Evolutionary conservation across 2,329 filamentous ascomycete genomes (phyloP).

Genomic region (Apiospora malaysiana): DNA sequence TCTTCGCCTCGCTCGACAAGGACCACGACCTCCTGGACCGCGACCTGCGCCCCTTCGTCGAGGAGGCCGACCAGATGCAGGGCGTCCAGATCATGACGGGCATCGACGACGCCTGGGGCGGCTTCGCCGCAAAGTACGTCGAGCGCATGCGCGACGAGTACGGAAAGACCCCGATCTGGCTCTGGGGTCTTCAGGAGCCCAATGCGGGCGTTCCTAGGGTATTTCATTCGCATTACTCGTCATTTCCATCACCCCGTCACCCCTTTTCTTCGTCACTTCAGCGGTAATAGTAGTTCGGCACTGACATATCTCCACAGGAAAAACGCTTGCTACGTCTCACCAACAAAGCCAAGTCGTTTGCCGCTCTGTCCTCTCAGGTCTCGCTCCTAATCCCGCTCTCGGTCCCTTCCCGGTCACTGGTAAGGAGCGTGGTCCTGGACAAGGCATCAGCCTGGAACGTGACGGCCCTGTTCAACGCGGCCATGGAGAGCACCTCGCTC

Average conservation of each 20-base stretch:
- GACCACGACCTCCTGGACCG: constrained; percentile 88
- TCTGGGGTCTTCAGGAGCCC: constrained; percentile 79
- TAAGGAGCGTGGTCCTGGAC: constrained; percentile 66
- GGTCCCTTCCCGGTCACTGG: constrained; percentile 62
- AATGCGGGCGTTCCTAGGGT: constrained; percentile 60
- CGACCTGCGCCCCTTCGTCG: constrained; percentile 86
- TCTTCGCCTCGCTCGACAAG: constrained; percentile 75
- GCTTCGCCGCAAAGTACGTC: constrained; percentile 74
- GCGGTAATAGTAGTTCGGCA: not conserved
- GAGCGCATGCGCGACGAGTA: constrained; percentile 88
- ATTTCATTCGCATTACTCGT: constrained; percentile 32
- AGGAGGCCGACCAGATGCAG: constrained; percentile 93
- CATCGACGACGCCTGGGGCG: constrained; percentile 81
- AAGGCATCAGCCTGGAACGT: constrained; percentile 76
- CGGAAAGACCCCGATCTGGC: constrained; percentile 84
- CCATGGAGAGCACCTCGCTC: constrained; percentile 79
- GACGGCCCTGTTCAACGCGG: constrained; percentile 76
- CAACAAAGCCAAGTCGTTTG: constrained; percentile 77
- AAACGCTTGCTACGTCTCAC: constrained; percentile 68
- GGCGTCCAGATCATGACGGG: constrained; percentile 79
- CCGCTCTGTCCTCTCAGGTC: constrained; percentile 70
- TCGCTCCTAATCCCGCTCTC: constrained; percentile 80
- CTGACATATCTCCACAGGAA: constrained; percentile 47
- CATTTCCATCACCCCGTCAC: not conserved
- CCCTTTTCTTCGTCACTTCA: not conserved